phyloP scores from a whole-genome alignment of 495 filamentous ascomycete species.

The Physcia stellaris region DNA sequence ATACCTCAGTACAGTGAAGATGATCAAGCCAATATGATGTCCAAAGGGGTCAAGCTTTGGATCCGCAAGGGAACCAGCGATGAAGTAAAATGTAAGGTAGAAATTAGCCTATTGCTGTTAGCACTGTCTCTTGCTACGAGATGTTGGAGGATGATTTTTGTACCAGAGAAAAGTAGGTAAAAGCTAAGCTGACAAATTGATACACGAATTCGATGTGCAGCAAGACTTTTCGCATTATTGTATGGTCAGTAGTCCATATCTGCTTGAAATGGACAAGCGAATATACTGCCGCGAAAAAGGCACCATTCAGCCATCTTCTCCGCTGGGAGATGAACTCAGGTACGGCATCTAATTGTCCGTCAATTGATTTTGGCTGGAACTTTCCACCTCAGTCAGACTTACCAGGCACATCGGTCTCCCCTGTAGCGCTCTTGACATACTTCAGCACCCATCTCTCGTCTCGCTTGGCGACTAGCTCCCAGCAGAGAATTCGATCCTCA shows the following conservation, averaged over 20 bases:
- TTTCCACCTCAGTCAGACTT: conserved; percentile 25
- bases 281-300: conserved; percentile 97
- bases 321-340: conserved; percentile 94
- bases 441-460: conserved; percentile 94
- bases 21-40: conserved; percentile 63
- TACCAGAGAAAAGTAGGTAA: conserved; percentile 92
- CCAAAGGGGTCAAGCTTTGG: conserved; percentile 76
- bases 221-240: conserved; percentile 71
- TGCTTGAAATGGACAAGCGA: conserved; percentile 90
- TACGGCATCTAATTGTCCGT: conserved; percentile 23
- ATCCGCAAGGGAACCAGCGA: conserved; percentile 86
- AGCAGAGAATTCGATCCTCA: conserved; percentile 97
- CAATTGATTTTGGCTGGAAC: not conserved
- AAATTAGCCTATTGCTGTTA: conserved; percentile 61
- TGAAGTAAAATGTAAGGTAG: conserved; percentile 97
- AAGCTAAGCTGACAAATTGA: conserved; percentile 77
- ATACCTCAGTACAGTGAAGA: conserved; percentile 81
- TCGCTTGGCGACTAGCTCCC: conserved; percentile 94
- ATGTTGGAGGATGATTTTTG: not conserved
- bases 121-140: conserved; percentile 1
- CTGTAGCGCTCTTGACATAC: conserved; percentile 89
- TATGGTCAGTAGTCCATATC: conserved; percentile 91
- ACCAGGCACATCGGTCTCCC: conserved; percentile 96
- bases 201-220: conserved; percentile 95
- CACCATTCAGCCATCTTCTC: conserved; percentile 93